phyloP scores from a whole-genome alignment of 805 yeast species.

The Ogataea neopini region DNA sequence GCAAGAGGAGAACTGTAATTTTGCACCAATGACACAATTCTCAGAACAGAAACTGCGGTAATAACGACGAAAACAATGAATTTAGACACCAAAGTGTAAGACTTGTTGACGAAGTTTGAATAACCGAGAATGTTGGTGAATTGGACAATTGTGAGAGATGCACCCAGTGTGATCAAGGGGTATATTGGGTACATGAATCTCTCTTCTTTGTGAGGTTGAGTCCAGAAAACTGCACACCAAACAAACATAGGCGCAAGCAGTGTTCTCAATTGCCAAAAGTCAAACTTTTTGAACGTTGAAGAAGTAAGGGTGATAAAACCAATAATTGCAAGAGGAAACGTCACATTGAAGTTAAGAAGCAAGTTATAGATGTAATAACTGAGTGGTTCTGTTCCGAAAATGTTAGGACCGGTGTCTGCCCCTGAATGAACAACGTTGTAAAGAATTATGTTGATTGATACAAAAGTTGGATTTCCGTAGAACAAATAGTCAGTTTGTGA shows the following conservation, averaged over 20 bases:
- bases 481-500: slow-evolving; percentile 55
- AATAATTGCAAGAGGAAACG: slow-evolving; percentile 43
- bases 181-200: slow-evolving; percentile 86
- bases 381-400: slow-evolving; percentile 85
- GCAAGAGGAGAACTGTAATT: slow-evolving; percentile 76
- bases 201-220: slow-evolving; percentile 92
- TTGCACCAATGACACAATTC: slow-evolving; percentile 59
- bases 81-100: slow-evolving; percentile 12
- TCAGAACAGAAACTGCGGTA: slow-evolving; percentile 41
- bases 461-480: slow-evolving; percentile 61
- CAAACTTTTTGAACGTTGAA: slow-evolving; percentile 18
- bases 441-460: slow-evolving; percentile 77
- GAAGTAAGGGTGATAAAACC: slow-evolving; percentile 38
- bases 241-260: slow-evolving; percentile 52
- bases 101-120: slow-evolving; percentile 15
- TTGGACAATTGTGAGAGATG: slow-evolving; percentile 47
- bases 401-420: slow-evolving; percentile 80
- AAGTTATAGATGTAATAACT: slow-evolving; percentile 69
- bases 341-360: slow-evolving; percentile 68
- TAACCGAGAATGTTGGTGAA: slow-evolving; percentile 17
- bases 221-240: slow-evolving; percentile 67
- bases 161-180: slow-evolving; percentile 63
- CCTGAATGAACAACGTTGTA: slow-evolving; percentile 76
- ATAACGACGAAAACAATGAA: slow-evolving; percentile 15
- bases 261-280: slow-evolving; percentile 22